Conservation (phyloP, 176 grass and related monocot species). For the Rhynchospora breviuscula region DNA sequence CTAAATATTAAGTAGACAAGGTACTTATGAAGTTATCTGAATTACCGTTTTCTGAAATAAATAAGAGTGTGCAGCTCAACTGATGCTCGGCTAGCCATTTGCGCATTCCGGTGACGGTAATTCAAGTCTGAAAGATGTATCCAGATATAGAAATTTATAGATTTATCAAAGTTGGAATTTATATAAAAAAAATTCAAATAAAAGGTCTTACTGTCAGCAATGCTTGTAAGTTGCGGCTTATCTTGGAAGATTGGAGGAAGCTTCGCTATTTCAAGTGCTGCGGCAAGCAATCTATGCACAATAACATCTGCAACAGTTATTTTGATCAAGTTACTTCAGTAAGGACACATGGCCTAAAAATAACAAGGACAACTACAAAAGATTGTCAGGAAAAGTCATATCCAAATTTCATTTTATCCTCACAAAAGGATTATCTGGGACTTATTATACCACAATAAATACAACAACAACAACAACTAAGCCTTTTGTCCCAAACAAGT, state of each 20-base stretch:
- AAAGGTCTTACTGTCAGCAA: slow-evolving; percentile 78
- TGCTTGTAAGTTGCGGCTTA: slow-evolving; percentile 69
- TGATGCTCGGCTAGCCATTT: slow-evolving; percentile 94
- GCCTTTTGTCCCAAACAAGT: no score
- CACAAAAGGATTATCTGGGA: no score
- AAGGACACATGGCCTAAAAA: not conserved
- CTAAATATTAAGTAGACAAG: slow-evolving; percentile 3
- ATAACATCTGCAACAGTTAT: slow-evolving; percentile 69
- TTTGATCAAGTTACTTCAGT: slow-evolving; percentile 11
- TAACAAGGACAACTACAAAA: not conserved
- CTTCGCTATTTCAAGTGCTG: slow-evolving; percentile 80
- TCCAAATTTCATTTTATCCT: not conserved
- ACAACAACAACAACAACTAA: no score
- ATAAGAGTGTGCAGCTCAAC: slow-evolving; percentile 95
- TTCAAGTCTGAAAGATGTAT: slow-evolving; percentile 59
- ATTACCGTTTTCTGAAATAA: slow-evolving; percentile 96
- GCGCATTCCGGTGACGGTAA: slow-evolving; percentile 90
- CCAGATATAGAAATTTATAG: slow-evolving; percentile 28
- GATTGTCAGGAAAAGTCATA: not conserved
- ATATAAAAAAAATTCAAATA: slow-evolving; percentile 8
- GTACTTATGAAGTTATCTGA: slow-evolving; percentile 14
- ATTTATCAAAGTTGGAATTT: slow-evolving; percentile 3
- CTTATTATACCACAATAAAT: no score
- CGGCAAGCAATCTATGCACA: slow-evolving; percentile 95
- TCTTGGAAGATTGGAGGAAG: slow-evolving; percentile 94